phyloP scores from a whole-genome alignment of 176 grass and related monocot genomes.

The Carex pumila region DNA sequence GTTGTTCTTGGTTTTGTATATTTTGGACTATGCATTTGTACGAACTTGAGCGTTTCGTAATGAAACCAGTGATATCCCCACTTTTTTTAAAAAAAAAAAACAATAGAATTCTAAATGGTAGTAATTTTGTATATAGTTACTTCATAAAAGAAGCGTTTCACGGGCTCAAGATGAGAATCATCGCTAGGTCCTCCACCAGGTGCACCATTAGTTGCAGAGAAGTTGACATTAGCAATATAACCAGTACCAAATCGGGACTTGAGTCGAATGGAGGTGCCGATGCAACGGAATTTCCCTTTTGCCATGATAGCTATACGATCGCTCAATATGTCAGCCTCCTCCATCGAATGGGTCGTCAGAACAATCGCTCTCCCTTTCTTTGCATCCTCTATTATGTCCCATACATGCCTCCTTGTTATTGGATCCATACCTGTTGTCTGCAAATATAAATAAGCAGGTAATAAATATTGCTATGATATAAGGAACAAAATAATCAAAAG shows the following conservation, averaged over 20 bases:
- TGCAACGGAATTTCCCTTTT: conserved; percentile 86
- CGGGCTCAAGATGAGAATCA: conserved; percentile 50
- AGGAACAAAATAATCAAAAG: too few relatives aligned
- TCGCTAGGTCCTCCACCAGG: conserved; percentile 22
- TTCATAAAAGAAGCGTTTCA: conserved; percentile 84
- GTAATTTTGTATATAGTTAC: conserved; percentile 24
- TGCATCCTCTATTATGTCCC: conserved; percentile 95
- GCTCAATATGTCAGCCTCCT: conserved; percentile 90
- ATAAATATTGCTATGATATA: too few relatives aligned
- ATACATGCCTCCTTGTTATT: conserved; percentile 92
- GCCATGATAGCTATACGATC: conserved; percentile 97
- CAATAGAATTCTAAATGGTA: not conserved
- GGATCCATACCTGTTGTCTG: conserved; percentile 99
- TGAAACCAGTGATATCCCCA: too few relatives aligned
- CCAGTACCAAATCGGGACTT: conserved; percentile 95
- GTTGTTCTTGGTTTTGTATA: too few relatives aligned
- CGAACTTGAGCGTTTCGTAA: too few relatives aligned
- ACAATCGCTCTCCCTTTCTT: conserved; percentile 97
- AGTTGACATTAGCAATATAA: conserved; percentile 84
- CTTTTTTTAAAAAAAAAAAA: too few relatives aligned
- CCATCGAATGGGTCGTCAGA: conserved; percentile 97
- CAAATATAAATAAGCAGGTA: not conserved
- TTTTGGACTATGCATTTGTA: too few relatives aligned
- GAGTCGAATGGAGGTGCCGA: conserved; percentile 88
- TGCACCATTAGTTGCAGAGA: conserved; percentile 40